Evolutionary conservation across 116 monocot genomes (phyloP), one percentile per base, ranked within the genome.

Genomic region (Thalassia testudinum): DNA sequence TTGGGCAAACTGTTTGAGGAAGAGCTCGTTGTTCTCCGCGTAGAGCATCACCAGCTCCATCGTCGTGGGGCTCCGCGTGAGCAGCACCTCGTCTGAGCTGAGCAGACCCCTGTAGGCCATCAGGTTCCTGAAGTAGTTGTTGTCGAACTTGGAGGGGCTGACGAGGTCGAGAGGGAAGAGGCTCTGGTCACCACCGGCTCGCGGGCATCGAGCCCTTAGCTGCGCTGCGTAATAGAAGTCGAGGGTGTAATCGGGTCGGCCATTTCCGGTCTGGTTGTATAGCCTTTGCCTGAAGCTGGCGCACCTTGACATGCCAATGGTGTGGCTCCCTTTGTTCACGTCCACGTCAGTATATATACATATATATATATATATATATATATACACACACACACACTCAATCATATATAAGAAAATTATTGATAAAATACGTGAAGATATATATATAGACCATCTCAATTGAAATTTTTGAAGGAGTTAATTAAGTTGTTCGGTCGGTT

Each of bases 121-220:
- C 14, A 88, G 57, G 64, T 82, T 79, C 82, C 69, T 82, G 78
- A 56, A 88, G 66, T 88, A 88, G 54, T 50, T 58, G 62, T 88
- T 88, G 62, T 88, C 87, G 52, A 88, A 88, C 25, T 66, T 71
- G 20, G 76, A 47, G 8, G 83, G 76, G 69, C 65, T 82, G 14
- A 52, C 68, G 10, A 54, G 37, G 69, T 88, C 87, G 10, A 88
- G 56, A 7, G 63, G 42, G 56, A 76, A 82, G 59, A 82, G 73
- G 63, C 79, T 88, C 47, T 74, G 58, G 63, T 88, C 87, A 5
- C 79, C 76, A 16, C 82, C 82, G 1, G 87, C 79, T 1, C 67
- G 54, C 7, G 87, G 87, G 68, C 87, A 88, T 0, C 62, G 43
- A 0, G 30, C 0, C 34, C 73, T 66, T 25, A 82, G 58, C 47